Evolutionary conservation across 768 basidiomycete species (phyloP), one percentile per base, ranked within the genome.

Genomic region (Amanita muscaria): DNA sequence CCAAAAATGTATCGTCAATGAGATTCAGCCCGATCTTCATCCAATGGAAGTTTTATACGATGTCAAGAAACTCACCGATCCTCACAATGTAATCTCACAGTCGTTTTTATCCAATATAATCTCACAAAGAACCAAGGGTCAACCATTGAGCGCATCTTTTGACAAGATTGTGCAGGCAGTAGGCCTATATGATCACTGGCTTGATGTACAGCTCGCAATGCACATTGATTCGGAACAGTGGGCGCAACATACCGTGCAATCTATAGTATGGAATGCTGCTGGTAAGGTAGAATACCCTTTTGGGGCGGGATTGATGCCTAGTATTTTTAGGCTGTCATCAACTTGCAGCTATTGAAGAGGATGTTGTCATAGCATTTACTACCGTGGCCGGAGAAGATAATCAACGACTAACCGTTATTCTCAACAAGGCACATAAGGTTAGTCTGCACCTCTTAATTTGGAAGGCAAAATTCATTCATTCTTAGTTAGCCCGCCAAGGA

Each of bases 41-140:
- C 84, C 87, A 11, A 66, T 79, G 3, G 88, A 90, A 58, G 69
- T 88, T 30, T 68, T 90, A 32, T 81, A 73, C 54, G 88, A 90
- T 56, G 77, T 84, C 10, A 72, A 73, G 56, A 89, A 89, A 58
- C 69, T 89, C n/a, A 61, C 88, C 42, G 73, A 79, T 32, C 75
- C 82, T 8, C 63, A 72, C 55, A 74, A 77, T 57, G 85, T 84
- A 56, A 18, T n/a, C 69, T 53, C 6, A 14, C 16, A 6, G 10
- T 16, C 21, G 8, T 49, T 41, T 14, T 34, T 15, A 14, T 42
- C 38, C 14, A 34, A 25, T 4, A 35, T 19, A 46, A 21, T 22
- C 30, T 38, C 15, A 18, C 33, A 16, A 11, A 24, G 18, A 25
- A 15, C 42, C 29, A 30, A 88, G 85, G 76, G 78, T 51, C 83